Base-by-base conservation (phyloP, 1,284 basidiomycete species). In the Pseudozyma sp. region DNA sequence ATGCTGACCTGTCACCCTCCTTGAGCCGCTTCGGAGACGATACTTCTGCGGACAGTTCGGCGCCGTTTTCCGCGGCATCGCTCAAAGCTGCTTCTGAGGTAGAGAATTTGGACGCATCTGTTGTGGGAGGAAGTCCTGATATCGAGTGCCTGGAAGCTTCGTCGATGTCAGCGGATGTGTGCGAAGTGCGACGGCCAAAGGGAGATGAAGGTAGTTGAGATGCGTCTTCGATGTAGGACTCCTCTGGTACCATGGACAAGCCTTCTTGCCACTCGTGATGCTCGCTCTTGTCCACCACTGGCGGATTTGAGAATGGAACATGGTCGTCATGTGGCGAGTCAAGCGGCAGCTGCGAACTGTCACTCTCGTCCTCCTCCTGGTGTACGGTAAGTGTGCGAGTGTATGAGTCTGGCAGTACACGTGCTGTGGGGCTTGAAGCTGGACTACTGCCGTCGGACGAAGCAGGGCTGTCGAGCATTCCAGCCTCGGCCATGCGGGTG, bases 401-500 rank as follows among this genome's bases (percentile, higher is more conserved):
- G n/a, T 39, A 13, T 2, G 54, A 53, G 14, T 42, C 58, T 2
- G 45, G 34, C 8, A 46, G 37, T 39, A 54, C 40, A 4, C 66
- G 48, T 4, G 60, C 37, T 4, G 47, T 55, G 0, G 60, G 67
- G n/a, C 67, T 69, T 3, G 47, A 29, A 24, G 43, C 35, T 10
- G 60, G 53, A 46, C 66, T 63, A 30, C 67, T 69, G n/a, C 60
- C 56, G 37, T 69, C 67, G 1, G 60, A 63, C 3, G 50, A 54
- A 11, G 56, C 24, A 8, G 67, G 67, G 31, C 67, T 69, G 30
- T 69, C 49, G 16, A 69, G 49, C 52, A 69, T 55, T 7, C 67
- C 67, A 0, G 67, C 67, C 45, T 69, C 67, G 3, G 53, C 56
- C 67, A 69, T 69, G 0, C 67, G 49, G 4, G 67, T 69, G 1